Evolutionary conservation across 2,329 filamentous ascomycete genomes (phyloP).

Genomic region (Endothia cerciana): DNA sequence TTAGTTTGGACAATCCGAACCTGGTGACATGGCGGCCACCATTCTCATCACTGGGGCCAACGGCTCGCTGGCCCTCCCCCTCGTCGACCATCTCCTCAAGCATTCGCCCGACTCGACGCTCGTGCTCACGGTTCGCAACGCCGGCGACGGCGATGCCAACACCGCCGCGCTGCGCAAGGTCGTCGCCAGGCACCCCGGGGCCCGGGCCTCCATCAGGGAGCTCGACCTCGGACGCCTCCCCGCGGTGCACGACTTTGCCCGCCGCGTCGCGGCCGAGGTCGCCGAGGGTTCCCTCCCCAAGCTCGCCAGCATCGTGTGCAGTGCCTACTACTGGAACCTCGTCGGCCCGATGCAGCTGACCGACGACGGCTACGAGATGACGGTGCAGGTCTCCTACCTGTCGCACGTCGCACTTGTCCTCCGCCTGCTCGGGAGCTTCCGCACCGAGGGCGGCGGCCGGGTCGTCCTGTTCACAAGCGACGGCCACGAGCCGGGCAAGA

Average conservation of each 20-base stretch:
- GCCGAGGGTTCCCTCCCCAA: no score
- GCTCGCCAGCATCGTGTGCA: no score
- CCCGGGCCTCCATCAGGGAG: constrained; percentile 39
- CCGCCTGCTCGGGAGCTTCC: no score
- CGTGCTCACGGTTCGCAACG: constrained; percentile 41
- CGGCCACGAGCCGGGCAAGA: no score
- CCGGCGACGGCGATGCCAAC: constrained; percentile 34
- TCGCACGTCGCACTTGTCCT: no score
- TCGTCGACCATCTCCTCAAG: constrained; percentile 37
- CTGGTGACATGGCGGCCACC: constrained; percentile 41
- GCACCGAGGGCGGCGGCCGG: no score
- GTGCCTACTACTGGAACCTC: no score
- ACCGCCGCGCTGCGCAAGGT: constrained; percentile 38
- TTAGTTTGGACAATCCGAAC: no score
- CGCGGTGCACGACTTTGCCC: constrained; percentile 42
- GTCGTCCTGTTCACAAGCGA: no score
- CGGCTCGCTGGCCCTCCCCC: constrained; percentile 44
- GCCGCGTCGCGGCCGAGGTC: constrained; percentile 34
- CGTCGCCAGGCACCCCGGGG: constrained; percentile 43
- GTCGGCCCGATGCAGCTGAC: no score
- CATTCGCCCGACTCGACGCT: constrained; percentile 31
- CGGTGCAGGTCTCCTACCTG: no score
- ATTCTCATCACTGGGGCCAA: constrained; percentile 45
- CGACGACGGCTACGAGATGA: no score
- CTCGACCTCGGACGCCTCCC: constrained; percentile 42